Evolutionary conservation across 768 basidiomycete genomes (phyloP).

Genomic region (Gelatoporia subvermispora): DNA sequence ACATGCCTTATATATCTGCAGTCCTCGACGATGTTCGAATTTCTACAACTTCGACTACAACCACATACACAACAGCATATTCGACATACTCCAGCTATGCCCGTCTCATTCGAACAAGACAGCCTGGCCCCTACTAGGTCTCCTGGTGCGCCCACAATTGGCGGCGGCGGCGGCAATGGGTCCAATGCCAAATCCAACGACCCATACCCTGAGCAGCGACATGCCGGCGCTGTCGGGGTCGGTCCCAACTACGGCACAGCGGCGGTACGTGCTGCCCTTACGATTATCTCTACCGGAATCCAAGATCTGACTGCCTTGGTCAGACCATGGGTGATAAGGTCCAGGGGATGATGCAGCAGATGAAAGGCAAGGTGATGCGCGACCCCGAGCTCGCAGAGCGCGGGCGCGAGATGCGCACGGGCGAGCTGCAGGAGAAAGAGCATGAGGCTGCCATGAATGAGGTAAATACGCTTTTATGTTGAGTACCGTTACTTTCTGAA

Average conservation of each 20-base stretch:
- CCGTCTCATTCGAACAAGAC: too few relatives aligned
- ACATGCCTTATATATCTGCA: too few relatives aligned
- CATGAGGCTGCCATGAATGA: constrained; percentile 20
- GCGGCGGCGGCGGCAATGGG: too few relatives aligned
- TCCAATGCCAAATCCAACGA: constrained; percentile 4
- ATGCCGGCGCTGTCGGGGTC: constrained; percentile 39
- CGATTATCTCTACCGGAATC: not conserved
- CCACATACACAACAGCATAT: too few relatives aligned
- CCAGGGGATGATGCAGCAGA: constrained; percentile 32
- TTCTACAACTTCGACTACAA: too few relatives aligned
- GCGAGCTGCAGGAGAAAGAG: constrained; percentile 35
- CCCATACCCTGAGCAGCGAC: constrained; percentile 33
- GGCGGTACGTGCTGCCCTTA: constrained; percentile 20
- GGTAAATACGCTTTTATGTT: too few relatives aligned
- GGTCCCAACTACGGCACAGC: constrained; percentile 31
- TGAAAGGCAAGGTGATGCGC: constrained; percentile 33
- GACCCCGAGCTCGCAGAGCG: constrained; percentile 33
- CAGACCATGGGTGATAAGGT: constrained; percentile 32
- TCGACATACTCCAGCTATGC: too few relatives aligned
- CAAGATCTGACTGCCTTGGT: not conserved
- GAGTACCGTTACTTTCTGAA: not conserved
- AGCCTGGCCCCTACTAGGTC: too few relatives aligned
- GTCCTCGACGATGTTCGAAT: too few relatives aligned
- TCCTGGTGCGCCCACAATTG: too few relatives aligned
- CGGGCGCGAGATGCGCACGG: constrained; percentile 35